Evolutionary conservation across 768 basidiomycete species (phyloP), one percentile per base, ranked within the genome.

Genomic region (Holtermannia corniformis): DNA sequence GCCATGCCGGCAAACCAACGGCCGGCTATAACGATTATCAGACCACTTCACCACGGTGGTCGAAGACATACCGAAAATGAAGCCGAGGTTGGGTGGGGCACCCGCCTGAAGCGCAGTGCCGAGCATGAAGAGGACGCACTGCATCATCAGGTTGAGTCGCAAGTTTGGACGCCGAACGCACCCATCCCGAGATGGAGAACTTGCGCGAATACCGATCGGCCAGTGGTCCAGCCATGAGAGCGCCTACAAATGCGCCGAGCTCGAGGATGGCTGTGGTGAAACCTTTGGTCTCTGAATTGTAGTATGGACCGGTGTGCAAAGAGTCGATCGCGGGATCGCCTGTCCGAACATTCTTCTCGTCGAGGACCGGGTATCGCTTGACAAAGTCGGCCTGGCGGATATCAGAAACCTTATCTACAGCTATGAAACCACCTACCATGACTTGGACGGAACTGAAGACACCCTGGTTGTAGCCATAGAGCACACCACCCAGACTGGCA

Each of bases 1-100:
- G 85, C 86, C 43, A 87, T 72, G 77, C 86, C 86, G 47, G 84
- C 86, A 49, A 87, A 72, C 60, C 85, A 86, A 23, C 86, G 81
- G 49, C 85, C 76, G 72, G 54, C 62, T 64, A 37, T 5, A 20
- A 23, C 4, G 19, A 12, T 25, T 1, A 44, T 66, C 49, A 57
- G 51, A 19, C 13, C n/a, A 16, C 44, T n/a, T 55, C 12, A 4
- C 13, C 4, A 22, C 7, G 40, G 16, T 40, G 40, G 11, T 14
- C 16, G 5, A 26, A 26, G 14, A 23, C 50, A 47, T 32, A 67
- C 81, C 85, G 66, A 77, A 85, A 65, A 86, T 86, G 2, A 80
- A 83, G 0, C 78, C 75, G 1, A 84, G 75, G 1, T 69, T 72
- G 49, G 73, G 75, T 41, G 79, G 60, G 28, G 65, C 67, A 14